Evolutionary conservation across 345 rosid species (phyloP), one percentile per base, ranked within the genome.

Genomic region (Capsella bursapastoris): DNA sequence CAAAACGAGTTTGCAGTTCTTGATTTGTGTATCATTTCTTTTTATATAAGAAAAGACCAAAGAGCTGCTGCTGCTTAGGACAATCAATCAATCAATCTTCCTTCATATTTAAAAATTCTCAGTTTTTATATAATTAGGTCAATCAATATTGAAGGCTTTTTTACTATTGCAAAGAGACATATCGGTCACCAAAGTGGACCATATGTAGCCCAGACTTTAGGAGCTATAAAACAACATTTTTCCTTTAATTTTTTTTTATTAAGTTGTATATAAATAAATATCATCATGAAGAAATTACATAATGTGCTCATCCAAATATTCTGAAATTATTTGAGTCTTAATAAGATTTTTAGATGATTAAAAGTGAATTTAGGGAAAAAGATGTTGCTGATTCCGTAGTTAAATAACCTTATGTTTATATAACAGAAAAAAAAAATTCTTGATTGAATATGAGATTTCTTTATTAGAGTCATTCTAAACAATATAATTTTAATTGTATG

Each of bases 81-180:
- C 31, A 4, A 48, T 64, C 65, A 12, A 47, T 18, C 25, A 18
- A 57, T 34, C 45, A 61, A 35, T 35, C 12, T 48, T 18, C 16
- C 32, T 38, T 50, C 43, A 49, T 27, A 66, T 10, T 40, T 40
- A 9, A 38, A 38, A 34, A 9, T 38, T 3, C 4, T 38, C 9
- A 37, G 8, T 6, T 1, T 5, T 34, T 8, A 8, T 8, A 14
- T 12, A 66, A 41, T 27, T 14, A 47, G 15, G 64, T 43, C 34
- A 69, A 12, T 12, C 4, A 18, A 32, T 13, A 18, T n/a, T 40
- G 48, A 35, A 50, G 37, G 44, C 34, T 57, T 31, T 44, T 52
- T 61, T 16, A 60, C 63, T 16, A 53, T 52, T 53, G 63, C 55
- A 72, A 40, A 53, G 34, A 18, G 69, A 64, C 76, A 32, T 12